phyloP scores from a whole-genome alignment of 345 rosid species.

The Brassica rapa region DNA sequence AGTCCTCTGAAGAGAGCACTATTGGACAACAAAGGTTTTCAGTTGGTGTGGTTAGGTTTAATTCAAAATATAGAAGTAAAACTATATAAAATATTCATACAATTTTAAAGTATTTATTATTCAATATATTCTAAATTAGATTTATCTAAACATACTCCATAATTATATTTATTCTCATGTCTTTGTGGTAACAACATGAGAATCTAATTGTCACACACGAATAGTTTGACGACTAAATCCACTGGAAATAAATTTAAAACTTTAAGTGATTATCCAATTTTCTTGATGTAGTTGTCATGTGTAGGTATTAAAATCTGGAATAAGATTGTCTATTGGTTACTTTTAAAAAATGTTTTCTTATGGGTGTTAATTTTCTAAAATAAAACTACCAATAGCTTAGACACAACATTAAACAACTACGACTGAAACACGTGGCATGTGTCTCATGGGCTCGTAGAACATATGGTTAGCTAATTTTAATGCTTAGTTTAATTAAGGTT shows the following conservation, averaged over 20 bases:
- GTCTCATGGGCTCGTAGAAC: conserved; percentile 23
- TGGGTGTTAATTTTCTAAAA: neutral
- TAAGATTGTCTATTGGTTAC: neutral
- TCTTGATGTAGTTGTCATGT: neutral
- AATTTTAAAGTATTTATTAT: neutral
- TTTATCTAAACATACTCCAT: neutral
- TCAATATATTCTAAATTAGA: neutral
- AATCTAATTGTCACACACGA: neutral
- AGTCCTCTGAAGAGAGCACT: neutral
- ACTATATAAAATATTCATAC: neutral
- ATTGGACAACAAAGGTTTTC: neutral
- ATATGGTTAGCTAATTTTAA: conserved; percentile 37
- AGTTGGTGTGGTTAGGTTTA: neutral
- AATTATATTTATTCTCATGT: neutral
- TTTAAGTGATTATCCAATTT: neutral
- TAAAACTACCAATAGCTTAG: conserved; percentile 2
- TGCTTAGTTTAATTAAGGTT: conserved; percentile 28
- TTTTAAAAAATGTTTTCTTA: neutral
- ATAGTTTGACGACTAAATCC: neutral
- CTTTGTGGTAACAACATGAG: neutral
- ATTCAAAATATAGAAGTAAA: neutral
- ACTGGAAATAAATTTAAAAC: neutral
- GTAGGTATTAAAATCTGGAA: neutral
- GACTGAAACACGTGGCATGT: conserved; percentile 19
- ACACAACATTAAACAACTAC: neutral